Evolutionary conservation across 2,329 filamentous ascomycete species (phyloP), one percentile per base, ranked within the genome.

Genomic region (Ascochyta pisi): DNA sequence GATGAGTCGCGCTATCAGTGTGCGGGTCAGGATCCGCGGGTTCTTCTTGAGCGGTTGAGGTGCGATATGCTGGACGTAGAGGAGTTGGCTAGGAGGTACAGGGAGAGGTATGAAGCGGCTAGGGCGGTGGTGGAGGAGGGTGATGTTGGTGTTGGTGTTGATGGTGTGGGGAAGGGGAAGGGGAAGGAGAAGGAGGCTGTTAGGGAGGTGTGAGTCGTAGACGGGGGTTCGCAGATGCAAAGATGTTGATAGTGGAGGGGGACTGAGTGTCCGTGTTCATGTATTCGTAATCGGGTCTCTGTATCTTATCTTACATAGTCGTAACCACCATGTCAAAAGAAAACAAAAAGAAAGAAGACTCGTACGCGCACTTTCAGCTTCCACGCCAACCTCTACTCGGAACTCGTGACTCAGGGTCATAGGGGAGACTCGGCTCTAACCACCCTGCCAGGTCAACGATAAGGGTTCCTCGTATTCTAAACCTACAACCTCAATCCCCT

Each of bases 401-500:
- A 23, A 29, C 27, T 33, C 22, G 34, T 19, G 41, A 22, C 12
- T 31, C 31, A 54, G 43, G 38, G 38, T 54, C 50, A 35, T 16
- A 43, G 43, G 39, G 33, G 33, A 48, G 44, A 39, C 44, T 24
- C 4, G 1, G 44, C 43, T 54, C 50, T 50, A 16, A 16, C 13
- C 40, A 54, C 39, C 45, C 51, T 54, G 15, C 51, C 39, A 38
- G 19, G 27, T 19, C 39, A n/a, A 29, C 23, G 16, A 37, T 12
- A 4, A 13, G 13, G 12, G 8, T 6, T 12, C 12, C 12, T 9
- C 22, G 9, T 4, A 22, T 16, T 29, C 31, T 22, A n/a, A 10
- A 2, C 31, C 43, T 57, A 67, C 46, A 53, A 31, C 54, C 65
- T 59, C 27, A 67, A 26, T 3, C 66, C 66, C 35, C 65, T 61